Evolutionary conservation across 768 basidiomycete genomes (phyloP).

Genomic region (Auricularia sp.): DNA sequence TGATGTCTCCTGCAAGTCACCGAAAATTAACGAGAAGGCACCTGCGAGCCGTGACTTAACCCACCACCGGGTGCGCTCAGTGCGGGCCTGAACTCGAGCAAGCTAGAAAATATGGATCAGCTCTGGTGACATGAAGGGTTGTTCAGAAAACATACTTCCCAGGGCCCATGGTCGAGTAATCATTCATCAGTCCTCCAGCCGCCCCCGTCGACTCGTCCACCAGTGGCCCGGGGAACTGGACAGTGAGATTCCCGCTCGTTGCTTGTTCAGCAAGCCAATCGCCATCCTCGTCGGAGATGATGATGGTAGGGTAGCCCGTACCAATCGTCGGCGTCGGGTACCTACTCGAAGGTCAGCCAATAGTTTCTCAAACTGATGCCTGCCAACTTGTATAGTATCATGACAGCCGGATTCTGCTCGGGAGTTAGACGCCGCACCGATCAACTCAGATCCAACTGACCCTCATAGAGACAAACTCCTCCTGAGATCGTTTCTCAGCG

Average conservation of each 20-base stretch:
- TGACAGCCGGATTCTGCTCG: not conserved
- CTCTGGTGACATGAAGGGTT: too few species aligned
- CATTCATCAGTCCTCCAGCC: slow-evolving; percentile 16
- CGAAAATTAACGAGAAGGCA: too few species aligned
- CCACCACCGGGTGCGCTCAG: slow-evolving; percentile 11
- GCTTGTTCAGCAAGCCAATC: not conserved
- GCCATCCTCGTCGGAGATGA: not conserved
- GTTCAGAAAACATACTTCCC: slow-evolving; percentile 16
- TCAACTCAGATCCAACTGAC: too few species aligned
- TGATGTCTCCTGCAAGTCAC: slow-evolving; percentile 4
- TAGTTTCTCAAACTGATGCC: too few species aligned
- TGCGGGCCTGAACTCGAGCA: slow-evolving; percentile 10
- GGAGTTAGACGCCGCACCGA: too few species aligned
- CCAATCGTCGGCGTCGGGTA: too few species aligned
- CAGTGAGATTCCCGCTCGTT: not conserved
- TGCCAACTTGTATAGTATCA: not conserved
- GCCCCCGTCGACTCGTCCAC: slow-evolving; percentile 14
- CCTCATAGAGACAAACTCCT: too few species aligned
- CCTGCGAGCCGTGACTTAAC: too few species aligned
- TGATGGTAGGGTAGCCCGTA: not conserved
- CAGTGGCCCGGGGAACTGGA: not conserved
- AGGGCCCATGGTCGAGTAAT: slow-evolving; percentile 22
- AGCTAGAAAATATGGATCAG: too few species aligned
- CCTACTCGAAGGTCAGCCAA: not conserved
- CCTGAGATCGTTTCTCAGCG: not conserved